Conservation (phyloP, 225 moss, liverwort and hornwort species). For the Marchantia paleacea region DNA sequence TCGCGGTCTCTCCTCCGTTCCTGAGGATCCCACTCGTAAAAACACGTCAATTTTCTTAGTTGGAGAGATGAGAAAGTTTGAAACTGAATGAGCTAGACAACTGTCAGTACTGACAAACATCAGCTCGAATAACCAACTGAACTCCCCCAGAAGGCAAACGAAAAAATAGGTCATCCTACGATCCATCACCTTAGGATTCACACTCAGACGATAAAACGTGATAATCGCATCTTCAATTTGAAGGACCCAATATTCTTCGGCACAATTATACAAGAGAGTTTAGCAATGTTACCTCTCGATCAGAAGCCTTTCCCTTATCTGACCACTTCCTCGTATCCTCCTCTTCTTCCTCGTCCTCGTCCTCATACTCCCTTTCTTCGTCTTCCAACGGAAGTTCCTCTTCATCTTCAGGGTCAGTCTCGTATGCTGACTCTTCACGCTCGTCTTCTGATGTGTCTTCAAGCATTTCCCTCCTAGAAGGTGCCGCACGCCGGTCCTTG, state of each 20-base stretch:
- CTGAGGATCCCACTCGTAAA: constrained; percentile 33
- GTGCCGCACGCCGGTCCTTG: constrained; percentile 45
- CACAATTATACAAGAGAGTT: background rate
- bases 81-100: background rate
- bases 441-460: constrained; percentile 83
- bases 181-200: background rate
- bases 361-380: constrained; percentile 65
- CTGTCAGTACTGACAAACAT: background rate
- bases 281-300: constrained; percentile 45
- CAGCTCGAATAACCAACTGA: background rate
- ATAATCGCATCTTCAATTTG: background rate
- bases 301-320: constrained; percentile 55
- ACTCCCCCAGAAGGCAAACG: background rate
- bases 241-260: background rate
- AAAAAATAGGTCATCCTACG: background rate
- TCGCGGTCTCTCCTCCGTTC: constrained; percentile 68
- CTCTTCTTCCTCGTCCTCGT: constrained; percentile 73
- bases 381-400: constrained; percentile 53
- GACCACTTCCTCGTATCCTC: constrained; percentile 52
- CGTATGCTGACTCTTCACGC: constrained; percentile 68
- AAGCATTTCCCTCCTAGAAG: constrained; percentile 51
- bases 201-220: background rate
- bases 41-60: background rate
- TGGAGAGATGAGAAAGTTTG: background rate
- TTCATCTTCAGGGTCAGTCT: constrained; percentile 60